Evolutionary conservation across 345 rosid genomes (phyloP).

Genomic region (Aquilaria malaccensis): DNA sequence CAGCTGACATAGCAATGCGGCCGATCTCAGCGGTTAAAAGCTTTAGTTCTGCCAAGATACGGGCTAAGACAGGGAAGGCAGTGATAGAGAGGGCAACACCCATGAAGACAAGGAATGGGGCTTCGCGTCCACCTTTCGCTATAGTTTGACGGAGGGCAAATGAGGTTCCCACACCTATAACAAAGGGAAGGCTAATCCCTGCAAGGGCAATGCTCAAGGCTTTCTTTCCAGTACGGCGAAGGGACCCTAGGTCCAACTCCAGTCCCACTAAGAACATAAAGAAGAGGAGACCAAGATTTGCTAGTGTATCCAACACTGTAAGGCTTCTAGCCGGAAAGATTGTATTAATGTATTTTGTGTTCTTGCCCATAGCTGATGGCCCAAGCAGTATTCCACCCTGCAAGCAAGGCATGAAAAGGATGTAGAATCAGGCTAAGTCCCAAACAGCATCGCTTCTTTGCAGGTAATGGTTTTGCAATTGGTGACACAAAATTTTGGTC

Average conservation of each 20-base stretch:
- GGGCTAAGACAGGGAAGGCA: conserved; percentile 80
- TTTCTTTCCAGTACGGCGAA: conserved; percentile 52
- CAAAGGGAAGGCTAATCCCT: conserved; percentile 59
- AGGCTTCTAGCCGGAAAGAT: conserved; percentile 50
- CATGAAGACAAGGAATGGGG: conserved; percentile 75
- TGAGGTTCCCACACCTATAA: conserved; percentile 58
- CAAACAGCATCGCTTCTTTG: too few species aligned
- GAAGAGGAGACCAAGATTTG: conserved; percentile 74
- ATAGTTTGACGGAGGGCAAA: conserved; percentile 36
- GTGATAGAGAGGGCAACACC: conserved; percentile 82
- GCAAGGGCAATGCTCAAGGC: conserved; percentile 56
- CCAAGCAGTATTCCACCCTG: conserved; percentile 81
- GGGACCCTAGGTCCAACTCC: conserved; percentile 44
- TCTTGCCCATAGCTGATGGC: conserved; percentile 72
- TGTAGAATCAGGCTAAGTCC: not conserved
- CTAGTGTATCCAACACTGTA: conserved; percentile 69
- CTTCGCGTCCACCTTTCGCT: conserved; percentile 25
- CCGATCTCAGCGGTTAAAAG: conserved; percentile 79
- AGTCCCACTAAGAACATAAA: conserved; percentile 72
- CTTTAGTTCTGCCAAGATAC: conserved; percentile 80
- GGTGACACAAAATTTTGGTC: too few species aligned
- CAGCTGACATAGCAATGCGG: conserved; percentile 71
- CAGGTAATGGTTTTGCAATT: too few species aligned
- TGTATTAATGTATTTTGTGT: conserved; percentile 26
- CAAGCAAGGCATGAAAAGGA: not conserved